Base-by-base conservation (phyloP, 345 rosid genomes). In the Eucalyptus brandiana region DNA sequence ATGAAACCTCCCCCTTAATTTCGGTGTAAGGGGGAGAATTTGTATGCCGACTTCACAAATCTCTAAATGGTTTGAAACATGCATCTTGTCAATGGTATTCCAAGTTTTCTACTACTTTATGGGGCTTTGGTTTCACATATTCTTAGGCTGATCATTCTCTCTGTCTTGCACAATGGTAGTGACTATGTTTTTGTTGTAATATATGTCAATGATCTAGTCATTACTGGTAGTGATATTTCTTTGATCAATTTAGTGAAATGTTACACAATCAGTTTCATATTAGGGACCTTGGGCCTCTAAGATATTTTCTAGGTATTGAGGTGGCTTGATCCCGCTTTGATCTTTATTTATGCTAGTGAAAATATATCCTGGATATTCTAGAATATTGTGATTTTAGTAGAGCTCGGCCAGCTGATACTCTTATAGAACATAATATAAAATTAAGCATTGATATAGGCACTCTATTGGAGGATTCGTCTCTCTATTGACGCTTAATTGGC, bases 341-440 rank as follows among this genome's bases (percentile, higher is more conserved):
- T 30, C 72, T 62, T 62, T 62, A 62, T 30, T 62, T 62, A 62
- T 62, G 72, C 72, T 7, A 30, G 9, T 1, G 34, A 62, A 62
- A 62, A 30, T 62, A 62, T 14, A 62, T 30, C 37, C 0, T 0
- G 2, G 72, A 62, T 62, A 10, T 58, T 24, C 65, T 58, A 58
- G 0, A 58, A 58, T 2, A 58, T 58, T 58, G n/a, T 58, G 65
- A 3, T 58, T 58, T 56, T 56, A 8, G 13, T 56, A 26, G 14
- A 37, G 60, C 14, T 0, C 17, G 2, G 44, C 1, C 0, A 28
- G 3, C 9, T n/a, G 9, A 26, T 11, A 53, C 45, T 49, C 19
- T 5, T 6, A n/a, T 53, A 45, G 24, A 21, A 7, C 3, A 7
- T 0, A 37, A 24, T 8, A 40, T 30, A 12, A 87, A 53, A 37